phyloP scores from a whole-genome alignment of 768 basidiomycete species.

The Suillus subaureus region DNA sequence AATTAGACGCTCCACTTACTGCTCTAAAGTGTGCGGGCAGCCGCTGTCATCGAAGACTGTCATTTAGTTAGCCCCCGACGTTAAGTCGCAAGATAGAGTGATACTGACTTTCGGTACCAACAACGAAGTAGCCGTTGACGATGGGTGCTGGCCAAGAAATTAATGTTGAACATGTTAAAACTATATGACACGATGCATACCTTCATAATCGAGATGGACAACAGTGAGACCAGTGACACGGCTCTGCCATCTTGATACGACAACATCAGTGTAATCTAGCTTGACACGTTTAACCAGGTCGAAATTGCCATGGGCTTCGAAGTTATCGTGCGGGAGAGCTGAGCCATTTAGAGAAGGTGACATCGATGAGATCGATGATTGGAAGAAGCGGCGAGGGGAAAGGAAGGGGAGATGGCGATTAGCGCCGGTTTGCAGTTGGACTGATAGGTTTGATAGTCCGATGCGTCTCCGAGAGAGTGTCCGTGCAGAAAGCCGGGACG shows the following conservation, averaged over 20 bases:
- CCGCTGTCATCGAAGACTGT: slow-evolving; percentile 93
- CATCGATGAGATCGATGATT: slow-evolving; percentile 31
- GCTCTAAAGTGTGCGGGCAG: slow-evolving; percentile 95
- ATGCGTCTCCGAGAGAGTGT: slow-evolving; percentile 16
- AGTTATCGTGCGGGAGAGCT: slow-evolving; percentile 16
- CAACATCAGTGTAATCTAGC: slow-evolving; percentile 77
- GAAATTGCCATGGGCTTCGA: slow-evolving; percentile 69
- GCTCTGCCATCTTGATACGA: slow-evolving; percentile 87
- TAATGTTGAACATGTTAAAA: slow-evolving; percentile 15
- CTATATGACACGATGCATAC: slow-evolving; percentile 39
- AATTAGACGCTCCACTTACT: slow-evolving; percentile 51
- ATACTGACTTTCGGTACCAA: slow-evolving; percentile 83
- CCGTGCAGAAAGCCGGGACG: slow-evolving; percentile 17
- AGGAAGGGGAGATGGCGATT: slow-evolving; percentile 10
- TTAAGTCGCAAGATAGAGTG: neutral
- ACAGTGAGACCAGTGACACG: slow-evolving; percentile 85
- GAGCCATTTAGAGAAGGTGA: slow-evolving; percentile 24
- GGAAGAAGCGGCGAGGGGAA: slow-evolving; percentile 11
- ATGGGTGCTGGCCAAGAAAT: slow-evolving; percentile 62
- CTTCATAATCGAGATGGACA: slow-evolving; percentile 90
- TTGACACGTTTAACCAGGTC: slow-evolving; percentile 79
- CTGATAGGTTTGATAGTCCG: neutral
- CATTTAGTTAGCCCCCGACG: neutral
- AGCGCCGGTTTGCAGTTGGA: slow-evolving; percentile 5
- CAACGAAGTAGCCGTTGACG: slow-evolving; percentile 89